Conservation (phyloP, 257 asterid species). For the Buddleja alternifolia region DNA sequence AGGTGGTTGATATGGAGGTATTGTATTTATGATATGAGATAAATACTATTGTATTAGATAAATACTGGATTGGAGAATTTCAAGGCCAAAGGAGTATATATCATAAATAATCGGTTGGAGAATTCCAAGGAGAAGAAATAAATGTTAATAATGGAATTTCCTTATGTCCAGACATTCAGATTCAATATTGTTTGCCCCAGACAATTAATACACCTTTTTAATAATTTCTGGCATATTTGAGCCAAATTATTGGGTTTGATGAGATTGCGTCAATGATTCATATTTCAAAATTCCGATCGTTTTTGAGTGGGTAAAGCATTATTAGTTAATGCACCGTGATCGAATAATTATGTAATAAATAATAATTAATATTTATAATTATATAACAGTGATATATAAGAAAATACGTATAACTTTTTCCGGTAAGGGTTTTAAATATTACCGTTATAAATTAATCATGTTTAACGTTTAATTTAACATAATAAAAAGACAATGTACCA, state of each 20-base stretch:
- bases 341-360: neutral
- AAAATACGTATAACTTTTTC: too few species aligned
- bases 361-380: neutral
- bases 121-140: conserved; percentile 3
- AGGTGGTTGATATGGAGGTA: conserved; percentile 6
- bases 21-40: neutral
- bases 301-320: too few species aligned
- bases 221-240: neutral
- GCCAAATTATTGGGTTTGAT: neutral
- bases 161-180: neutral
- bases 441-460: too few species aligned
- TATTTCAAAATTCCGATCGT: too few species aligned
- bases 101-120: neutral
- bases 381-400: neutral
- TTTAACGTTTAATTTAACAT: too few species aligned
- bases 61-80: neutral
- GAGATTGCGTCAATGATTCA: neutral
- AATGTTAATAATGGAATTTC: neutral
- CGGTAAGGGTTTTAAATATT: too few species aligned
- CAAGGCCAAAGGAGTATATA: neutral
- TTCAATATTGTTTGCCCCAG: conserved; percentile 2
- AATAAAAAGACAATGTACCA: too few species aligned
- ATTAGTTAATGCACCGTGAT: too few species aligned
- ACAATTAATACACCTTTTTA: conserved; percentile 2
- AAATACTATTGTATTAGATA: neutral